Base-by-base conservation (phyloP, 2,329 filamentous ascomycete genomes). In the Neopestalotiopsis clavispora region DNA sequence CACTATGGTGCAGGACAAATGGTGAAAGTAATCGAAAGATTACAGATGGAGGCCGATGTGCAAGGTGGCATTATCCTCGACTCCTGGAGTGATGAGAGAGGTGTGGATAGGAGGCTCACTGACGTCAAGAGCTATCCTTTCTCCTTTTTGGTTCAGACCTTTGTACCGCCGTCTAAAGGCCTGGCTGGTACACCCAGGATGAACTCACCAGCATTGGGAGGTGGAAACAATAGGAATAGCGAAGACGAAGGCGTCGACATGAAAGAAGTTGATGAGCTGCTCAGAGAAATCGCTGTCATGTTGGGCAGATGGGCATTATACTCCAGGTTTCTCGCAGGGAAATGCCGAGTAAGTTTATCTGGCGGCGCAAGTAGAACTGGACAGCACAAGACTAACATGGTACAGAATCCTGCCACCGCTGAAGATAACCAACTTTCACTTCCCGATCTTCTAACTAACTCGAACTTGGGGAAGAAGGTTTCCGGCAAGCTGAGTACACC, bases 41-140 rank as follows among this genome's bases (percentile, higher is more conserved):
- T 99, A 68, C 96, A 99, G 80, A 90, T 95, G 76, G 96, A 99
- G 82, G 96, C 94, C 2, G 96, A 99, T 80, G 92, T 97, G 1
- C 96, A 99, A 81, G 96, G 95, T 23, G 96, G 96, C 72, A 97
- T 98, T 73, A 91, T 99, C 69, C 84, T 99, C 66, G 96, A 99
- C 78, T 96, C 95, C 0, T 99, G 96, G 94, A 91, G 91, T 67
- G 96, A 99, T 72, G 95, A 98, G 77, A 89, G 94, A 69, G 88
- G 85, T 69, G 89, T 99, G 62, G 93, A 95, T 77, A 89, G 95
- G 74, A 94, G 92, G 77, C 84, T 99, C 70, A 98, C 93, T 2
- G 96, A 99, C 76, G 94, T 97, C 80, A 98, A 97, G 82, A 97
- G 95, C 67, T 99, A 99, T 78, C 95, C 96, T 0, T 99, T 97